These are phyloP conservation scores for Colletotrichum sp. DNA, from an alignment of 2,329 filamentous ascomycete species.

Conservation along the genomic window DNA sequence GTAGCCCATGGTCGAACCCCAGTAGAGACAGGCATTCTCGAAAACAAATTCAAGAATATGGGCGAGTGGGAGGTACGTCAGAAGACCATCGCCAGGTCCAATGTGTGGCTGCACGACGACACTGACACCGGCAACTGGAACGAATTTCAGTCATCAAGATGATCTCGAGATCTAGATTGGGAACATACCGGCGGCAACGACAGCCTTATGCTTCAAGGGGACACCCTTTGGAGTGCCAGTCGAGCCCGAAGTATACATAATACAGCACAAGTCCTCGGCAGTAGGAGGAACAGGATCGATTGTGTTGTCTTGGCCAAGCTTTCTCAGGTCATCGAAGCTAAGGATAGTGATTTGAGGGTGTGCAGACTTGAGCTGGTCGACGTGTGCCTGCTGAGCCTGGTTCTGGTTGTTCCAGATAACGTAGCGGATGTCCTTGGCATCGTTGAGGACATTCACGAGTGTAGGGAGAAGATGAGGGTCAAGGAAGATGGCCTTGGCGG, in stretches of 20 bases:
- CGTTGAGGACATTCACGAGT: conserved; percentile 57
- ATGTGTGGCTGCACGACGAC: conserved; percentile 79
- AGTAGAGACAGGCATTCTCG: conserved; percentile 82
- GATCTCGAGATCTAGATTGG: background rate
- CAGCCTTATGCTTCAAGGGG: conserved; percentile 74
- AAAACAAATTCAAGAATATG: conserved; percentile 94
- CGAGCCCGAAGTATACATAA: conserved; percentile 77
- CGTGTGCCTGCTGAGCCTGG: conserved; percentile 54
- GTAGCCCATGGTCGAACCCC: conserved; percentile 89
- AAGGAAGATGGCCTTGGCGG: conserved; percentile 69
- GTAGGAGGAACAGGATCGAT: conserved; percentile 72
- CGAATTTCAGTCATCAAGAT: conserved; percentile 6
- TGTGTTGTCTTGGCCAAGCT: conserved; percentile 65
- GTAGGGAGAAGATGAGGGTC: conserved; percentile 62
- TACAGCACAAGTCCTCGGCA: conserved; percentile 78
- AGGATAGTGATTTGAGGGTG: conserved; percentile 50
- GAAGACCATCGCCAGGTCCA: conserved; percentile 76
- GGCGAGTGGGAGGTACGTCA: conserved; percentile 85
- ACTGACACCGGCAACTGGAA: conserved; percentile 74
- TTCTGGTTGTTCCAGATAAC: conserved; percentile 63
- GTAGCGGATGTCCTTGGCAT: conserved; percentile 51
- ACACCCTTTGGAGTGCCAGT: conserved; percentile 86
- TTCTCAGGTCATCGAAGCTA: conserved; percentile 56
- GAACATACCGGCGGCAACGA: conserved; percentile 71
- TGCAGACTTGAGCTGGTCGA: conserved; percentile 50